Percentiles rank a stretch among this genome's conserved stretches.
Evolutionary conservation across 139 green algal species (phyloP).

Genomic region (Dunaliella primolecta): DNA sequence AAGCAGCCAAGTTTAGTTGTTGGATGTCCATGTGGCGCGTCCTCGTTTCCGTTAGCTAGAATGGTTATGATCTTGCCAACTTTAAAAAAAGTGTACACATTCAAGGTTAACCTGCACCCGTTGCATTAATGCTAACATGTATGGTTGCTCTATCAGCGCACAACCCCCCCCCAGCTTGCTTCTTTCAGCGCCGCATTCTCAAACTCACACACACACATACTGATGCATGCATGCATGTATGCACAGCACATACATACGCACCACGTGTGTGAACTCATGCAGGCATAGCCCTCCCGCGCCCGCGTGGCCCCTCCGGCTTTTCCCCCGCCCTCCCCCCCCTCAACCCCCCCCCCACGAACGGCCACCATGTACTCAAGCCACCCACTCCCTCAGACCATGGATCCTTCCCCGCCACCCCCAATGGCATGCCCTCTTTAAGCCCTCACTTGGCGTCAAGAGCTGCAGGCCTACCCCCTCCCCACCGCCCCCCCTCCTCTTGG

Average conservation of each 20-base stretch:
- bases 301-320: background rate
- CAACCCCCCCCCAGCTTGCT: too few species aligned
- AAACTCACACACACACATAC: constrained; percentile 8
- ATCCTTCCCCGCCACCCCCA: background rate
- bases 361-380: background rate
- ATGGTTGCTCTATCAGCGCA: too few species aligned
- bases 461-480: background rate
- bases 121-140: too few species aligned
- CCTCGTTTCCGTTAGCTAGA: too few species aligned
- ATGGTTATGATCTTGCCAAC: too few species aligned
- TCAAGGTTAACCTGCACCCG: too few species aligned
- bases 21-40: too few species aligned
- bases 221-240: background rate
- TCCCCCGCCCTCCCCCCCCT: background rate
- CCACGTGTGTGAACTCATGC: background rate
- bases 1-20: too few species aligned
- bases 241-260: background rate
- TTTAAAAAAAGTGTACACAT: too few species aligned
- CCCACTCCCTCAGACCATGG: background rate
- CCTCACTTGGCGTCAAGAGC: background rate
- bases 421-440: background rate
- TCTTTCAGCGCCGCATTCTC: too few species aligned
- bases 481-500: background rate
- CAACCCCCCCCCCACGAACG: too few species aligned
- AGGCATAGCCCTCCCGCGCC: background rate